Conservation (phyloP, 2,329 filamentous ascomycete species). For the Calonectria pauciramosa region DNA sequence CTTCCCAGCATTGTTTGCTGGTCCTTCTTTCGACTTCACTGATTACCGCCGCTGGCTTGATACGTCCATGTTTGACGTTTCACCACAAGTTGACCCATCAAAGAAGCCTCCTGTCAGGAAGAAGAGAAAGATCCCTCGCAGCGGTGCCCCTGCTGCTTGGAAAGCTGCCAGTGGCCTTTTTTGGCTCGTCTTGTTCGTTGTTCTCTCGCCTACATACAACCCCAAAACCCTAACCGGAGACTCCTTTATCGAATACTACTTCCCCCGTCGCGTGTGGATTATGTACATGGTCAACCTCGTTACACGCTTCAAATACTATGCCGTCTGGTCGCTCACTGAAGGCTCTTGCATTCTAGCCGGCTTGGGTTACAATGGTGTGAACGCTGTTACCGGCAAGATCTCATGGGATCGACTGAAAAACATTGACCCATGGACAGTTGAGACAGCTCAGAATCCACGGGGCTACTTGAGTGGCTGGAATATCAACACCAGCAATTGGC, state of each 20-base stretch:
- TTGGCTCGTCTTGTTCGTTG: constrained; percentile 86
- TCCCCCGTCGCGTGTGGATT: constrained; percentile 81
- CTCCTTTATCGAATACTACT: constrained; percentile 74
- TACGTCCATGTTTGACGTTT: constrained; percentile 93
- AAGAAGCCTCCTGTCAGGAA: constrained; percentile 90
- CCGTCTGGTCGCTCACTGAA: constrained; percentile 93
- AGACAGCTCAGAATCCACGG: constrained; percentile 93
- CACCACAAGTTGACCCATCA: constrained; percentile 82
- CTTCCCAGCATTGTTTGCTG: constrained; percentile 91
- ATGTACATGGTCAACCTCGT: constrained; percentile 89
- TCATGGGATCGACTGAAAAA: constrained; percentile 92
- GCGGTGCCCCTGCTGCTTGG: constrained; percentile 84
- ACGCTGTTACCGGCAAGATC: constrained; percentile 85
- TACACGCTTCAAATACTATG: constrained; percentile 93
- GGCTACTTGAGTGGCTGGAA: constrained; percentile 96
- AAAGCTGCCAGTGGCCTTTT: constrained; percentile 81
- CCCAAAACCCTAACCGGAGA: constrained; percentile 74
- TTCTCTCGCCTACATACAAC: constrained; percentile 77
- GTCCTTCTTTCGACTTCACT: constrained; percentile 93
- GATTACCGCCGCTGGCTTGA: constrained; percentile 95
- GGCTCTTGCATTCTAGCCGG: constrained; percentile 95
- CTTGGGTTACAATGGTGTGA: constrained; percentile 93
- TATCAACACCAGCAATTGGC: constrained; percentile 98
- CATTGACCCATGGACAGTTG: constrained; percentile 87
- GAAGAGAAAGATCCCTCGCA: constrained; percentile 92